These are phyloP conservation scores for Aureobasidium vineae DNA, from an alignment of 2,329 filamentous ascomycete genomes.

Conservation along the genomic window DNA sequence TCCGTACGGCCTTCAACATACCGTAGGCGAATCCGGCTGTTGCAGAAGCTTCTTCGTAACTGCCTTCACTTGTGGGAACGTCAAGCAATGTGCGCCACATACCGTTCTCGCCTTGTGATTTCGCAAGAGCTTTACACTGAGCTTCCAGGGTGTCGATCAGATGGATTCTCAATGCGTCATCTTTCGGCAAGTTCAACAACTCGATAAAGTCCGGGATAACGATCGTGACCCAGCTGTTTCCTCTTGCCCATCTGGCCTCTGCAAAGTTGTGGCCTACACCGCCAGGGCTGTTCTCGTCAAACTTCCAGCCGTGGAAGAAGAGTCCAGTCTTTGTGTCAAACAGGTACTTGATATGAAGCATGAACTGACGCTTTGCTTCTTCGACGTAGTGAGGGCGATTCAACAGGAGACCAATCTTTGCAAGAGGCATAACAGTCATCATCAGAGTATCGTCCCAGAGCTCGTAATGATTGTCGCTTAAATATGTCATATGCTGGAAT, in stretches of 20 bases:
- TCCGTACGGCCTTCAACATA: constrained; percentile 69
- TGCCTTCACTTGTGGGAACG: constrained; percentile 62
- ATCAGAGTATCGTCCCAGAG: constrained; percentile 84
- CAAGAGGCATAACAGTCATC: constrained; percentile 81
- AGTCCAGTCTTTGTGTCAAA: constrained; percentile 69
- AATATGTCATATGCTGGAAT: constrained; percentile 75
- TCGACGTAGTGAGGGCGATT: constrained; percentile 69
- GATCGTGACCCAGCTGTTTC: constrained; percentile 75
- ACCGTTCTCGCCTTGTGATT: constrained; percentile 60
- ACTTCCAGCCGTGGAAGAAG: constrained; percentile 82
- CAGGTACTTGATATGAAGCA: constrained; percentile 75
- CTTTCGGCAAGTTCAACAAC: constrained; percentile 59
- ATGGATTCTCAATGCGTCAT: constrained; percentile 60
- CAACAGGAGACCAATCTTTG: constrained; percentile 73
- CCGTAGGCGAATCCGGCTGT: constrained; percentile 80
- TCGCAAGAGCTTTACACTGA: constrained; percentile 64
- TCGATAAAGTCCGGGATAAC: constrained; percentile 81
- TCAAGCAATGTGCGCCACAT: constrained; percentile 76
- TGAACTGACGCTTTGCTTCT: constrained; percentile 74
- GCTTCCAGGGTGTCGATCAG: constrained; percentile 64
- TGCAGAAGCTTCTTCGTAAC: constrained; percentile 73
- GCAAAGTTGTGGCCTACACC: constrained; percentile 57
- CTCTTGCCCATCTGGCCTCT: constrained; percentile 56
- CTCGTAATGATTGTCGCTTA: constrained; percentile 68
- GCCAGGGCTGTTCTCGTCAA: constrained; percentile 58